Evolutionary conservation across 441 rosid genomes (phyloP).

Genomic region (Erodium chrysanthum): DNA sequence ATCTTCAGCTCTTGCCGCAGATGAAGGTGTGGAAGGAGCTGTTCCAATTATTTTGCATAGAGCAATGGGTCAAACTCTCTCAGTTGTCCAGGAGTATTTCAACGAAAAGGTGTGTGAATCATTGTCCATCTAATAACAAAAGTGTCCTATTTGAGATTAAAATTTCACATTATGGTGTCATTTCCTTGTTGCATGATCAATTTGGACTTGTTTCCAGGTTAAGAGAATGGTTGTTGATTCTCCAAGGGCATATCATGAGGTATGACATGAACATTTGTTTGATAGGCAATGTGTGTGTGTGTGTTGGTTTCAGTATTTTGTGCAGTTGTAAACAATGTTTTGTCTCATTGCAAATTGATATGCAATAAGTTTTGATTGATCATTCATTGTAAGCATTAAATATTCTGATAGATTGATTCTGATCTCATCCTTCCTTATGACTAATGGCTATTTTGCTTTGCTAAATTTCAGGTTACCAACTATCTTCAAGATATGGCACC

Average conservation of each 20-base stretch:
- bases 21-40: constrained; percentile 89
- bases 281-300: background rate
- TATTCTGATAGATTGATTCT: constrained; percentile 2
- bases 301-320: background rate
- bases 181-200: constrained; percentile 16
- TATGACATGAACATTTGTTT: constrained; percentile 23
- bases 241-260: constrained; percentile 87
- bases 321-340: background rate
- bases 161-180: constrained; percentile 8
- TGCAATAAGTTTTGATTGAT: background rate
- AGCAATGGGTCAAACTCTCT: constrained; percentile 95
- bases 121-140: constrained; percentile 7
- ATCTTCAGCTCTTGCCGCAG: constrained; percentile 90
- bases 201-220: constrained; percentile 39
- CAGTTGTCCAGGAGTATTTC: constrained; percentile 90
- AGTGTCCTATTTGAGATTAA: constrained; percentile 7
- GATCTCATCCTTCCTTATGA: background rate
- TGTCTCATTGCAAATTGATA: background rate
- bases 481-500: constrained; percentile 95
- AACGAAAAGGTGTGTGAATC: constrained; percentile 45
- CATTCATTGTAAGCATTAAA: background rate
- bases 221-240: constrained; percentile 85
- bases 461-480: constrained; percentile 64
- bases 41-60: constrained; percentile 75
- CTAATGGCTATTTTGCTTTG: constrained; percentile 9